These are phyloP conservation scores for Nicotiana sylvestris DNA, from an alignment of 257 asterid genomes.

Conservation along the genomic window DNA sequence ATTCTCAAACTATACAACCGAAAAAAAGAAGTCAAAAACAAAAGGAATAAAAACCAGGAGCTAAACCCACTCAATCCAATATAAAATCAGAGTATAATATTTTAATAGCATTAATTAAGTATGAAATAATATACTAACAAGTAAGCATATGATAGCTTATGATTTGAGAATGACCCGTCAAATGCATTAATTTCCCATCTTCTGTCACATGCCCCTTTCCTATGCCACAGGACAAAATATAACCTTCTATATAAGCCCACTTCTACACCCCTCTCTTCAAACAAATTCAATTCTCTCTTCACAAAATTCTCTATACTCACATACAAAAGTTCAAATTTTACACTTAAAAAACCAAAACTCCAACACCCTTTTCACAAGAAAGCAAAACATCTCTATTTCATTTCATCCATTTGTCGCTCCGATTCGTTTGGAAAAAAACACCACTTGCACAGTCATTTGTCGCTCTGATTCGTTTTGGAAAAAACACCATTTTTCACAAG, in stretches of 20 bases:
- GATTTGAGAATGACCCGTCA: slow-evolving; percentile 38
- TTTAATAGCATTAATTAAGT: slow-evolving; percentile 13
- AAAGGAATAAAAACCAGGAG: neutral
- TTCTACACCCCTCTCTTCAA: slow-evolving; percentile 22
- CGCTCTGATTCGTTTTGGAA: neutral
- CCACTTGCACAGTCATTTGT: neutral
- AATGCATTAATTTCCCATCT: slow-evolving; percentile 34
- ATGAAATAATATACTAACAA: slow-evolving; percentile 18
- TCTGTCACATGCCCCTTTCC: slow-evolving; percentile 38
- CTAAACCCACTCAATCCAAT: slow-evolving; percentile 1
- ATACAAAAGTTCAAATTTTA: too few relatives aligned
- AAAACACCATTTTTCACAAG: neutral
- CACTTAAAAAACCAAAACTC: too few relatives aligned
- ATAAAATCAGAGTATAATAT: neutral
- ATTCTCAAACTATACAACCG: neutral
- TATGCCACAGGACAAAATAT: neutral
- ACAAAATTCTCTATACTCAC: neutral
- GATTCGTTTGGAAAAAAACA: neutral
- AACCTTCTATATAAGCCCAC: slow-evolving; percentile 50
- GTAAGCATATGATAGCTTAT: slow-evolving; percentile 33
- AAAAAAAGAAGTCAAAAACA: neutral
- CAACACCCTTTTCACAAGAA: neutral
- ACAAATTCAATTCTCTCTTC: slow-evolving; percentile 19
- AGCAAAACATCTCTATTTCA: neutral
- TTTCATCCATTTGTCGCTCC: neutral